These are phyloP conservation scores for Prunus mira DNA, from an alignment of 306 rosid genomes.

Conservation along the genomic window DNA sequence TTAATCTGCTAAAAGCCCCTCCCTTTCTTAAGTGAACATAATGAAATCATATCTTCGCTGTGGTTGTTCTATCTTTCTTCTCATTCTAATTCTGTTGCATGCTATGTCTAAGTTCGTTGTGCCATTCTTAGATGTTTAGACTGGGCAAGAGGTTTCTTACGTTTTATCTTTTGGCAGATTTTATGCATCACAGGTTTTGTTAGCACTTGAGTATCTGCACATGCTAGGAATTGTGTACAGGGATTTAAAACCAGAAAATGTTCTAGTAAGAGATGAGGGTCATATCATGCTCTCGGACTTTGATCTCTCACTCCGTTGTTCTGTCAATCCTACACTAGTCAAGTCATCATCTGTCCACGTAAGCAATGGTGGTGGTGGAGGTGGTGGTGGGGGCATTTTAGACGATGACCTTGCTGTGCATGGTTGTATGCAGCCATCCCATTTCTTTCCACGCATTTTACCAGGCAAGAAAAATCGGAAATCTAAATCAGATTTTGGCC, in stretches of 20 bases:
- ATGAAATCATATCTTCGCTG: neutral
- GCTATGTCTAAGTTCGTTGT: neutral
- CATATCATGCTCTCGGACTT: slow-evolving; percentile 97
- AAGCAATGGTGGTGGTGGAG: slow-evolving; percentile 2
- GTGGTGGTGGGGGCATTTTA: slow-evolving; percentile 28
- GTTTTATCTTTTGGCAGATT: slow-evolving; percentile 49
- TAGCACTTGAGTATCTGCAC: slow-evolving; percentile 92
- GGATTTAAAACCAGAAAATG: slow-evolving; percentile 90
- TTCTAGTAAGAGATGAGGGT: slow-evolving; percentile 79
- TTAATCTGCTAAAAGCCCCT: neutral
- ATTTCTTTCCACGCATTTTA: slow-evolving; percentile 72
- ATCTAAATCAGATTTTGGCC: slow-evolving; percentile 80
- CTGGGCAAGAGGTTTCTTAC: slow-evolving; percentile 12
- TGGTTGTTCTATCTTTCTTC: neutral
- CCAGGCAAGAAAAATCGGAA: slow-evolving; percentile 71
- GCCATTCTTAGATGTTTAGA: neutral
- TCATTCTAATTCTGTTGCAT: neutral
- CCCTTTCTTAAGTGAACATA: neutral
- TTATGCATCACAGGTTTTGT: slow-evolving; percentile 73
- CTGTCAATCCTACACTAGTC: slow-evolving; percentile 74
- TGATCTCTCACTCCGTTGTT: slow-evolving; percentile 83
- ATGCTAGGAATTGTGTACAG: slow-evolving; percentile 93
- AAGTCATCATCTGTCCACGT: slow-evolving; percentile 62
- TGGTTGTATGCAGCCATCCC: slow-evolving; percentile 54
- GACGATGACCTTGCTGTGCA: slow-evolving; percentile 46